Conservation (phyloP, 208 protist genomes). For the Tritrichomonas musculus region DNA sequence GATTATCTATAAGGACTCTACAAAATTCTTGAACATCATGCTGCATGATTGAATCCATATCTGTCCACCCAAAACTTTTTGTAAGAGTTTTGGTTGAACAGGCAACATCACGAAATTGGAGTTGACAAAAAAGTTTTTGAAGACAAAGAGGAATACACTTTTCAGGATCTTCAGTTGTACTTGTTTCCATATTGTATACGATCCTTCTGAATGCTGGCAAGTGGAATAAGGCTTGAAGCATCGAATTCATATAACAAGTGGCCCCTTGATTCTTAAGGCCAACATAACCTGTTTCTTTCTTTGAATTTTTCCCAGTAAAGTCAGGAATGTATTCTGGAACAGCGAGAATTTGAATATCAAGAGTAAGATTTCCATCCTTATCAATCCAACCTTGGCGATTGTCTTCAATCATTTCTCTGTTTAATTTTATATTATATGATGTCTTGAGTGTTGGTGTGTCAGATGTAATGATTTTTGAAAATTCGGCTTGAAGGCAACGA, state of each 20-base stretch:
- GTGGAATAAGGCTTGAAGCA: conserved; percentile 68
- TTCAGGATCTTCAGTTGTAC: not conserved
- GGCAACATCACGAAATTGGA: conserved; percentile 54
- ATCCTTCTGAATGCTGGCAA: conserved; percentile 54
- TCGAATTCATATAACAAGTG: conserved; percentile 78
- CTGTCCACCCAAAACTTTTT: not conserved
- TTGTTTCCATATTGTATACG: not conserved
- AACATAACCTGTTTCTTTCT: conserved; percentile 61
- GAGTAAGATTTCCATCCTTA: no score
- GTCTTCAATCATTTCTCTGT: no score
- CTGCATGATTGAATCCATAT: conserved; percentile 68
- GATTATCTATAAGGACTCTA: conserved; percentile 70
- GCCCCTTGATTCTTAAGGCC: conserved; percentile 73
- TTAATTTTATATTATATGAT: no score
- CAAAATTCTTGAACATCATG: conserved; percentile 72
- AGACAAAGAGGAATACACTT: conserved; percentile 59
- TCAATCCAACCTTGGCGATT: no score
- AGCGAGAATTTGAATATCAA: no score
- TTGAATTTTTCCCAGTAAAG: not conserved
- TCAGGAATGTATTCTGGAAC: no score
- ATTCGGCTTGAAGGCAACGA: no score
- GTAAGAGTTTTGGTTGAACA: conserved; percentile 57
- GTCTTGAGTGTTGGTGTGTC: no score
- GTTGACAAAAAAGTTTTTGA: conserved; percentile 68
- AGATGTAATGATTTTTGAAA: no score